Evolutionary conservation across 2,329 filamentous ascomycete species (phyloP).

Genomic region (Xylariaceae sp.): DNA sequence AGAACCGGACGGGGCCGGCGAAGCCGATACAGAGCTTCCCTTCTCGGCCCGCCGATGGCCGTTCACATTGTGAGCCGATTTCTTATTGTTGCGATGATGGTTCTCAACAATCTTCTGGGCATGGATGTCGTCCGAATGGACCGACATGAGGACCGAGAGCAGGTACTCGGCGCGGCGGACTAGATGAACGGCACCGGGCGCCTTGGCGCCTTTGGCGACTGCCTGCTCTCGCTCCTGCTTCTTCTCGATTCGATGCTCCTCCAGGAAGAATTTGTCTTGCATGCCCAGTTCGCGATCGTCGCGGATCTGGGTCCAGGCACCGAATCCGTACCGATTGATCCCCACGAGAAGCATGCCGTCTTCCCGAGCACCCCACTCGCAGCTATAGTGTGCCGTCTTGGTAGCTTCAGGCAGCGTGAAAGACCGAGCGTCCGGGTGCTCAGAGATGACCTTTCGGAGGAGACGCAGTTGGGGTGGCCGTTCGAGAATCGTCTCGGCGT

Average conservation of each 20-base stretch:
- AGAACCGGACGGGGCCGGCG: constrained; percentile 55
- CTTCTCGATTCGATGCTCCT: constrained; percentile 97
- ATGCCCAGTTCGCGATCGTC: constrained; percentile 85
- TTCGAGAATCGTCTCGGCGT: constrained; percentile 91
- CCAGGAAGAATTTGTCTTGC: constrained; percentile 86
- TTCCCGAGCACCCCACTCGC: constrained; percentile 85
- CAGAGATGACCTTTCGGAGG: constrained; percentile 66
- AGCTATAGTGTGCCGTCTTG: constrained; percentile 87
- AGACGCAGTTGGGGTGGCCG: constrained; percentile 84
- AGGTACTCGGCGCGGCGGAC: constrained; percentile 93
- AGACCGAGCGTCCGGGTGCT: constrained; percentile 62
- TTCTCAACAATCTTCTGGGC: constrained; percentile 82
- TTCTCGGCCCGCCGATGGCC: constrained; percentile 56
- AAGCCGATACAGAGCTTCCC: constrained; percentile 60
- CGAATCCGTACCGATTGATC: constrained; percentile 89
- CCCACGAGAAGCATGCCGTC: constrained; percentile 96
- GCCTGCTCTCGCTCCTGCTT: constrained; percentile 84
- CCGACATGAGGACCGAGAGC: constrained; percentile 82
- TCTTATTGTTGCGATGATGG: constrained; percentile 92
- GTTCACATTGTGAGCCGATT: constrained; percentile 49
- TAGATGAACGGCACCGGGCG: constrained; percentile 93
- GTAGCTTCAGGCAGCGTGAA: constrained; percentile 89
- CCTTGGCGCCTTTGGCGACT: constrained; percentile 77
- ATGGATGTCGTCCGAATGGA: constrained; percentile 71
- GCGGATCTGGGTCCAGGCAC: constrained; percentile 89